Evolutionary conservation across 257 asterid genomes (phyloP).

Genomic region (Mentha longifolia): DNA sequence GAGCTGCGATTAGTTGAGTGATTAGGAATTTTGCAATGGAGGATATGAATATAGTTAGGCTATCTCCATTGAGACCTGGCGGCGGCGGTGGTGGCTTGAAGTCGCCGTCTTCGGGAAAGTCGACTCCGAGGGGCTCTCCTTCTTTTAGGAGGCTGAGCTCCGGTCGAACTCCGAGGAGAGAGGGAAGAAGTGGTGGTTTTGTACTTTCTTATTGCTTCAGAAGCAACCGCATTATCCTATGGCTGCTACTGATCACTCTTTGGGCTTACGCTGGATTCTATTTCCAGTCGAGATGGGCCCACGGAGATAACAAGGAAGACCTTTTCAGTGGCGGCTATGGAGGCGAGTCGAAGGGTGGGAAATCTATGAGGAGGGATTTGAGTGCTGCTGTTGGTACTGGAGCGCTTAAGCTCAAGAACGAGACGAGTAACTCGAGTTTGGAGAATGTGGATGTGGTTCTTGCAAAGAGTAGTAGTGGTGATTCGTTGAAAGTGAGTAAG

Average conservation of each 20-base stretch:
- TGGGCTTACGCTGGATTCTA: conserved; percentile 97
- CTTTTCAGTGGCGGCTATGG: conserved; percentile 89
- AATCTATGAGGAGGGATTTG: conserved; percentile 53
- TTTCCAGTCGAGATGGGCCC: conserved; percentile 97
- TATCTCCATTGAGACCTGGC: conserved; percentile 67
- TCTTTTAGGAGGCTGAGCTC: conserved; percentile 69
- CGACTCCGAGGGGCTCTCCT: conserved; percentile 87
- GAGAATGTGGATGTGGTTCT: conserved; percentile 42
- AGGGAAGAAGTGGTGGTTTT: conserved; percentile 46
- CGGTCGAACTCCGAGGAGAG: conserved; percentile 69
- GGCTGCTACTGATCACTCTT: conserved; percentile 95
- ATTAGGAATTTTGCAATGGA: conserved; percentile 59
- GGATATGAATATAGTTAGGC: conserved; percentile 61
- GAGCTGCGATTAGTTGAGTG: conserved; percentile 9
- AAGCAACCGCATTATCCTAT: conserved; percentile 79
- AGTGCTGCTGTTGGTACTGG: conserved; percentile 51
- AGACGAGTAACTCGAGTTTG: conserved; percentile 41
- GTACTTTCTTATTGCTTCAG: conserved; percentile 57
- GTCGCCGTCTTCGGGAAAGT: conserved; percentile 76
- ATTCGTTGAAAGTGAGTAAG: conserved; percentile 34
- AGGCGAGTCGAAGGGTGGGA: conserved; percentile 50
- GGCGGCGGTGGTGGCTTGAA: conserved; percentile 42
- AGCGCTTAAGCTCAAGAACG: conserved; percentile 32
- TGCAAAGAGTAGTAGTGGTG: conserved; percentile 46
- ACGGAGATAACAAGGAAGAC: conserved; percentile 92